Percentiles rank a stretch among this genome's conserved stretches.
phyloP scores from a whole-genome alignment of 176 grass and related monocot genomes.

The Puccinellia tenuiflora region DNA sequence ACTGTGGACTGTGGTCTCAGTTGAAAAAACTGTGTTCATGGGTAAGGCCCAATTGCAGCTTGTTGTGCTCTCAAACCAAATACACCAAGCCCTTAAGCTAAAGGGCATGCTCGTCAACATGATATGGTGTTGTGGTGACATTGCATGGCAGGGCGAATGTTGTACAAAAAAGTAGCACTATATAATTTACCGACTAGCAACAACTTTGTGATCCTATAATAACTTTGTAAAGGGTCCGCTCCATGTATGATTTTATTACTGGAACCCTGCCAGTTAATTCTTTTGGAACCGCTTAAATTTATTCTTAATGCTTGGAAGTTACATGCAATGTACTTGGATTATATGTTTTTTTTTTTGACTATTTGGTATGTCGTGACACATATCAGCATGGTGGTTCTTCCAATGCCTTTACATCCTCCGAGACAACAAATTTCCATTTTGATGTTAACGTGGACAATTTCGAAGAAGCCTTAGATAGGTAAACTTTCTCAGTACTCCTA shows the following conservation, averaged over 20 bases:
- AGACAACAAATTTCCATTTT: slow-evolving; percentile 82
- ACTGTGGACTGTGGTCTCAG: too few relatives aligned
- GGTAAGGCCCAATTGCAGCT: neutral
- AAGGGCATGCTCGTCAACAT: neutral
- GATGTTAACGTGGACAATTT: slow-evolving; percentile 85
- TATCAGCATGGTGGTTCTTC: slow-evolving; percentile 82
- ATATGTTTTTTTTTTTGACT: slow-evolving; percentile 22
- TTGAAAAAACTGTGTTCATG: neutral
- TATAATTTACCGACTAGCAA: neutral
- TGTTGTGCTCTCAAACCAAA: neutral
- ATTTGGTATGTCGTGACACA: slow-evolving; percentile 19
- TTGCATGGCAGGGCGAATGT: neutral
- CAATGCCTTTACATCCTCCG: slow-evolving; percentile 69
- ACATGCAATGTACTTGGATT: neutral
- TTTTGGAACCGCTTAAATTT: neutral
- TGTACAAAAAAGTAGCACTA: neutral
- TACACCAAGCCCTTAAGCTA: slow-evolving; percentile 3
- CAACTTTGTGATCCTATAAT: neutral
- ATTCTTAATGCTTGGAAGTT: slow-evolving; percentile 11
- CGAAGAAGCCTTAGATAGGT: slow-evolving; percentile 90
- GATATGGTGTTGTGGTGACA: neutral
- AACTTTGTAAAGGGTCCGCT: neutral
- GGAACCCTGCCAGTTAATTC: neutral
- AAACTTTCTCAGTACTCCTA: slow-evolving; percentile 16
- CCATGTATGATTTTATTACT: neutral